phyloP scores from a whole-genome alignment of 805 yeast species.

The Debaryomyces tyrocola region DNA sequence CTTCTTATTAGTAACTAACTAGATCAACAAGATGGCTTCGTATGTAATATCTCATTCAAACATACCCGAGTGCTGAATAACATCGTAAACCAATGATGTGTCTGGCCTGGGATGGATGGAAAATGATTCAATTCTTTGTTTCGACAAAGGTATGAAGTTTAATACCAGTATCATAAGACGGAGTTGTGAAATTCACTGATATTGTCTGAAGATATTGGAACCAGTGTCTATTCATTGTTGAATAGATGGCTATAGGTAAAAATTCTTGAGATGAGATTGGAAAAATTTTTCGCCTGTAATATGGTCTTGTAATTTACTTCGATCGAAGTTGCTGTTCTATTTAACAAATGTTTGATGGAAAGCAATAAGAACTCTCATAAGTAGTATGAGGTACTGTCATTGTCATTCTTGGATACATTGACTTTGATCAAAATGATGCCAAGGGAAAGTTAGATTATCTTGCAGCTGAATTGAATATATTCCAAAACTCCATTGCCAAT shows the following conservation, averaged over 20 bases:
- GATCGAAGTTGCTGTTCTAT: neutral
- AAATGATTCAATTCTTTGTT: conserved; percentile 1
- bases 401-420: conserved; percentile 2
- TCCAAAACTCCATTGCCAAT: conserved; percentile 34
- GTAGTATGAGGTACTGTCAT: conserved; percentile 1
- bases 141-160: neutral
- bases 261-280: no score
- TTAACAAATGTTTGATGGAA: neutral
- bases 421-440: conserved; percentile 15
- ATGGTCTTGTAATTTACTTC: neutral
- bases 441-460: conserved; percentile 43
- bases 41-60: conserved; percentile 1
- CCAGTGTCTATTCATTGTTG: no score
- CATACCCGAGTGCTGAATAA: neutral
- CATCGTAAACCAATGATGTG: neutral
- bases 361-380: neutral
- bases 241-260: no score
- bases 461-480: conserved; percentile 31
- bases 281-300: no score
- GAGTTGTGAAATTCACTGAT: neutral
- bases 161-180: neutral
- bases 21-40: conserved; percentile 7
- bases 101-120: conserved; percentile 2
- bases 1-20: neutral
- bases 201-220: no score